Conservation (phyloP, 805 yeast species). For the Pichia insulana region DNA sequence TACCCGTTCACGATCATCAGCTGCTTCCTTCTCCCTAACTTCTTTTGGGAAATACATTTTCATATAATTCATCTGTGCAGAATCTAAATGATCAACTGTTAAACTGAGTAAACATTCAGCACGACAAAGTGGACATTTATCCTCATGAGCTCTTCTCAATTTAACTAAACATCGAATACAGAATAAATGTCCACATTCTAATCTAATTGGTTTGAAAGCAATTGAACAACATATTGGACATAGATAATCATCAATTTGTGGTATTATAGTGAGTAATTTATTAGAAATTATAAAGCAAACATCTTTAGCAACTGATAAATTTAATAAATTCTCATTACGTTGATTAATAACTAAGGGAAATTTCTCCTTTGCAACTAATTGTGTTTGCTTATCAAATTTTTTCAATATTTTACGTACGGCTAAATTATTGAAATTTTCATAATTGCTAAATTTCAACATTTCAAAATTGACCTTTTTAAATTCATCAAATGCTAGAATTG, state of each 20-base stretch:
- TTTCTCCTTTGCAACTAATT: conserved; percentile 36
- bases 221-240: conserved; percentile 67
- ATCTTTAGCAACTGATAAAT: conserved; percentile 39
- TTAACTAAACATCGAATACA: conserved; percentile 68
- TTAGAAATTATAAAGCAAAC: conserved; percentile 49
- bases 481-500: conserved; percentile 35
- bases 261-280: conserved; percentile 47
- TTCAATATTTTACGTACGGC: conserved; percentile 64
- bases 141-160: conserved; percentile 48
- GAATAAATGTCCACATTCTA: conserved; percentile 58
- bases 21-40: conserved; percentile 51
- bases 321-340: conserved; percentile 16
- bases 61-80: conserved; percentile 42
- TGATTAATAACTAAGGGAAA: conserved; percentile 32
- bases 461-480: conserved; percentile 48
- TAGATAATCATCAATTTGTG: conserved; percentile 67
- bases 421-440: conserved; percentile 51
- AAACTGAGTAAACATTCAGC: conserved; percentile 47
- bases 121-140: conserved; percentile 63
- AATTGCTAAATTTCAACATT: conserved; percentile 47
- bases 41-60: conserved; percentile 58
- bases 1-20: conserved; percentile 40
- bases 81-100: conserved; percentile 51
- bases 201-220: conserved; percentile 63
- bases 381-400: conserved; percentile 68